Evolutionary conservation across 345 rosid genomes (phyloP).

Genomic region (Boechera stricta): DNA sequence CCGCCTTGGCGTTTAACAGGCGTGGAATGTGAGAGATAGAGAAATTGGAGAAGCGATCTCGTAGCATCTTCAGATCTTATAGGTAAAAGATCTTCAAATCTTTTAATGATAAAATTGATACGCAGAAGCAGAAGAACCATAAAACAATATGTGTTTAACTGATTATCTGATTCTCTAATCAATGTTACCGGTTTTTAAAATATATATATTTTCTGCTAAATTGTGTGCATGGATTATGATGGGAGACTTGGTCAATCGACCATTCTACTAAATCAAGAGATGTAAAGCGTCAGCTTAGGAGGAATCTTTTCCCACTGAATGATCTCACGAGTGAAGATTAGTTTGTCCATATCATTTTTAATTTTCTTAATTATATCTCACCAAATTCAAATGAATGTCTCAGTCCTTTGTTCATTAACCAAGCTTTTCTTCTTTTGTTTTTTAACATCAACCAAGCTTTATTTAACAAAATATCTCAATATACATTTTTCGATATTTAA

Average conservation of each 20-base stretch:
- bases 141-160: not conserved
- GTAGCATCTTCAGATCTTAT: too few relatives aligned
- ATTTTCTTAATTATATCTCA: constrained; percentile 3
- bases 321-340: constrained; percentile 33
- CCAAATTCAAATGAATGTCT: constrained; percentile 25
- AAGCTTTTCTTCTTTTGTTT: not conserved
- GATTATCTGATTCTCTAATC: not conserved
- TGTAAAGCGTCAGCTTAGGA: constrained; percentile 20
- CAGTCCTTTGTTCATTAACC: not conserved
- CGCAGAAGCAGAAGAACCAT: constrained; percentile 1
- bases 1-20: too few relatives aligned
- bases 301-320: constrained; percentile 3
- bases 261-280: constrained; percentile 38
- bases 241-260: constrained; percentile 30
- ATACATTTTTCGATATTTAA: not conserved
- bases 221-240: constrained; percentile 31
- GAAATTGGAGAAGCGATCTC: too few relatives aligned
- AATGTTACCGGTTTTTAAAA: not conserved
- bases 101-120: not conserved
- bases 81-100: too few relatives aligned
- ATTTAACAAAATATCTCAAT: not conserved
- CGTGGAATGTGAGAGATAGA: too few relatives aligned
- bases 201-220: not conserved
- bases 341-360: not conserved
- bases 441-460: too few relatives aligned